Base-by-base conservation (phyloP, 345 rosid species). In the Lenwebbia sp. region DNA sequence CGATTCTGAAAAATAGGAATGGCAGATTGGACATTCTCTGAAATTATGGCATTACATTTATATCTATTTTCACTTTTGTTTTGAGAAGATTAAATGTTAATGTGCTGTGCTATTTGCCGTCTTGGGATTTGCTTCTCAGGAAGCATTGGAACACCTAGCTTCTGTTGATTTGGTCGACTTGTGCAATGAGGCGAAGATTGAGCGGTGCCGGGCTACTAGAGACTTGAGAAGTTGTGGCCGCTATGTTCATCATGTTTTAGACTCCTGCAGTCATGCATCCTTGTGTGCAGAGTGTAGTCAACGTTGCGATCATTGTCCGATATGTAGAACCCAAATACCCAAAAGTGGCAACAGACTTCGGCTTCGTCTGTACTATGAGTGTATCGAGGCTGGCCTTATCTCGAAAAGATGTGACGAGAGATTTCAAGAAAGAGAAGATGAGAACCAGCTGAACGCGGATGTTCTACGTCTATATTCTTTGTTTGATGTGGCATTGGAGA, bases 241-340 rank as follows among this genome's bases (percentile, higher is more conserved):
- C 57, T 92, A 88, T 86, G 99, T 96, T 28, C 92, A 92, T 83
- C 86, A 92, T 90, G 94, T 91, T 28, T 88, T 98, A 86, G 92
- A 84, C 87, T 90, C 98, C 5, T 97, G 99, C 82, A 93, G 98
- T 55, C 99, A 97, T 92, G 98, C 99, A 23, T 97, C 98, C 25
- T 89, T 98, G 88, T 96, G 99, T 90, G 86, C 86, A 7, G 99
- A 96, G 93, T 97, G 99, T 87, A 90, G 94, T 86, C 95, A 94
- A 52, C 92, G 97, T 49, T 93, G 93, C 89, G 99, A 98, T 88
- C 81, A 91, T 88, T 98, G 99, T 91, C 99, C 99, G 7, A 89
- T 97, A 89, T 97, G 98, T 89, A 90, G 98, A 90, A 88, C 87
- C 40, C 89, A 93, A 2, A 85, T 96, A 70, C 89, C 92, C 26